These are phyloP conservation scores for Cryptosporidium sp. DNA, from an alignment of 169 alveolate genomes.

Conservation along the genomic window DNA sequence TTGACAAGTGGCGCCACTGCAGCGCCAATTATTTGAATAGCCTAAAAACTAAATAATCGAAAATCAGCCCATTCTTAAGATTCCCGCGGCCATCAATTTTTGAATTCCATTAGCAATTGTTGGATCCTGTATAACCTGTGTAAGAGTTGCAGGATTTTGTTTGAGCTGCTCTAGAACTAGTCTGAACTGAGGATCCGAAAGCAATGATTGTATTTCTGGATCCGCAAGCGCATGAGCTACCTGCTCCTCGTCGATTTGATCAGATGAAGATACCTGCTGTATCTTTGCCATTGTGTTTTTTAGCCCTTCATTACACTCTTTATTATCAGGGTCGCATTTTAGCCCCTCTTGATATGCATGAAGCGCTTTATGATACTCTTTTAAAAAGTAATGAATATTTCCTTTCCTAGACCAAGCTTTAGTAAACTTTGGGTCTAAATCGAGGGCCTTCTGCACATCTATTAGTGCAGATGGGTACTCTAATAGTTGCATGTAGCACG, in stretches of 20 bases:
- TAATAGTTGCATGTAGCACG: slow-evolving; percentile 93
- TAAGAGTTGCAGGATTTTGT: slow-evolving; percentile 86
- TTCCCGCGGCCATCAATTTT: slow-evolving; percentile 97
- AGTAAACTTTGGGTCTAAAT: slow-evolving; percentile 94
- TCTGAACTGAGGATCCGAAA: slow-evolving; percentile 95
- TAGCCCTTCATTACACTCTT: slow-evolving; percentile 87
- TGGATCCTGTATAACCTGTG: slow-evolving; percentile 93
- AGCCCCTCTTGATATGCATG: slow-evolving; percentile 95
- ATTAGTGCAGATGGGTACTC: slow-evolving; percentile 94
- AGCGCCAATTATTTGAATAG: neutral
- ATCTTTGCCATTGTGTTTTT: slow-evolving; percentile 87
- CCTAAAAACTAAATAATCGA: neutral
- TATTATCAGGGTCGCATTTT: slow-evolving; percentile 92
- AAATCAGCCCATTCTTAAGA: slow-evolving; percentile 87
- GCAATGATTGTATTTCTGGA: slow-evolving; percentile 97
- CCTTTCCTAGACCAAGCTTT: slow-evolving; percentile 98
- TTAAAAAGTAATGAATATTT: slow-evolving; percentile 92
- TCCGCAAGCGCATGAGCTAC: slow-evolving; percentile 93
- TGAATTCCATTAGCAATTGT: slow-evolving; percentile 93
- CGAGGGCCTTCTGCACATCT: slow-evolving; percentile 94
- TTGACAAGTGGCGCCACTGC: slow-evolving; percentile 14
- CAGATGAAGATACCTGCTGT: slow-evolving; percentile 87
- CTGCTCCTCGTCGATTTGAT: slow-evolving; percentile 90
- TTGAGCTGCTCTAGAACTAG: slow-evolving; percentile 87
- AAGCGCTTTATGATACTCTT: slow-evolving; percentile 97